phyloP scores from a whole-genome alignment of 2,329 filamentous ascomycete genomes.

The Stagonosporopsis chrysanthemi region DNA sequence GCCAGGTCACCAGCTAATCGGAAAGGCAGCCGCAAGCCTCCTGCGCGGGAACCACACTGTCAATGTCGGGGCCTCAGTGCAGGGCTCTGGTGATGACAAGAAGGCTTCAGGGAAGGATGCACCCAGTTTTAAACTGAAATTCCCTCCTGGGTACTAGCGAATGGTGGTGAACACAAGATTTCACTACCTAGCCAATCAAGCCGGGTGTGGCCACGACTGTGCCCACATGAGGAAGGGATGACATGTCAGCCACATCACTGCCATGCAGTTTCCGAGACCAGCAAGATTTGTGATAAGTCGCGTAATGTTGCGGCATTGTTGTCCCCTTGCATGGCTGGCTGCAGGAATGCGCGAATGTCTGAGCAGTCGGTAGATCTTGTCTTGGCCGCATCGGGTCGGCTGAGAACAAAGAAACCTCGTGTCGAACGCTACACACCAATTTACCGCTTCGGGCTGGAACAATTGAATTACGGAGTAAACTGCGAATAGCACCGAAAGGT shows the following conservation, averaged over 20 bases:
- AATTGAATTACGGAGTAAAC: constrained; percentile 45
- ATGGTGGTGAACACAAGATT: constrained; percentile 19
- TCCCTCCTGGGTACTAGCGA: constrained; percentile 45
- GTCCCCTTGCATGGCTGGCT: constrained; percentile 46
- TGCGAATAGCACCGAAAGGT: constrained; percentile 19
- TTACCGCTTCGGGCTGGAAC: constrained; percentile 45
- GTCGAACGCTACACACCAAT: constrained; percentile 35
- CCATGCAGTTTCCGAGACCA: constrained; percentile 26
- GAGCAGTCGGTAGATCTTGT: constrained; percentile 32
- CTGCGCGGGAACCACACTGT: constrained; percentile 42
- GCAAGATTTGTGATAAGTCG: constrained; percentile 21
- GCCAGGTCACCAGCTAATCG: constrained; percentile 47
- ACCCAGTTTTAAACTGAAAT: constrained; percentile 38
- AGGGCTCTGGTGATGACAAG: constrained; percentile 13
- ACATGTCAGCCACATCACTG: constrained; percentile 25
- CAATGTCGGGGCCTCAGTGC: constrained; percentile 31
- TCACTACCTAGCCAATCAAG: constrained; percentile 6
- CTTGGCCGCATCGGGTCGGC: constrained; percentile 44
- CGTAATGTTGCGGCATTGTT: constrained; percentile 35
- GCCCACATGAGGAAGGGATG: constrained; percentile 22
- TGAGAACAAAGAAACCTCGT: constrained; percentile 47
- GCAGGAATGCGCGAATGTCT: constrained; percentile 46
- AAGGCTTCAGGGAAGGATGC: constrained; percentile 24
- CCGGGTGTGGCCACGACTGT: not conserved
- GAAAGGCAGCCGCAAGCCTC: constrained; percentile 44